Evolutionary conservation across 1,284 basidiomycete genomes (phyloP), one percentile per base, ranked within the genome.

Genomic region (Ceratobasidium sp.): DNA sequence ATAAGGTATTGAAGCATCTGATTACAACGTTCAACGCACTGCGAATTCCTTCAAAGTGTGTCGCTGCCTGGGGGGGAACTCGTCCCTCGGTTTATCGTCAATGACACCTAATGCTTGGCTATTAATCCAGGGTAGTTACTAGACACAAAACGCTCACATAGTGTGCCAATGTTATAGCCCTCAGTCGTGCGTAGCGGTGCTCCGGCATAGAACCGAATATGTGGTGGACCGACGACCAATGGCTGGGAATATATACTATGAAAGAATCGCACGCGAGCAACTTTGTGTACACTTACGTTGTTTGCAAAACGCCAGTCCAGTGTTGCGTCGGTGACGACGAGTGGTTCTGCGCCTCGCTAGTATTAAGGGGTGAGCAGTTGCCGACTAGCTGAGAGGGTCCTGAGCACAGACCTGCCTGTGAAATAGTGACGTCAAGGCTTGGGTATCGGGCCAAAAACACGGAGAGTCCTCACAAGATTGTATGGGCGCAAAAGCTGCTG

Each of bases 1-100:
- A 13, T 46, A 19, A 29, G 21, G 4, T 2, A 56, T 2, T 19
- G 5, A 41, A 19, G 19, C 25, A 54, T 27, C n/a, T 5, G 25
- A 16, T 27, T 23, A 39, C 39, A 44, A 9, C 19, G 13, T 14
- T 16, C 3, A 23, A 71, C 71, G 8, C 30, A 75, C 78, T 0
- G 94, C 93, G 77, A 98, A 97, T 78, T 98, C 95, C 75, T 96
- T 96, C 70, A 98, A 81, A 1, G 93, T 95, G 79, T 96, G 91
- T 49, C 95, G 81, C 74, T 94, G 92, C 33, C 95, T 82, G 19
- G 95, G 93, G 2, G 88, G 87, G 75, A 97, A 98, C 71, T 95
- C 93, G 16, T 85, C 81, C 52, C 91, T 83, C 1, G 94, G 93
- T 50, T 85, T 82, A 76, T 94, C 90, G 74, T 96, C 94, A 72